These are phyloP conservation scores for Lodderomyces margitis DNA, from an alignment of 1,139 yeast species.

Conservation along the genomic window DNA sequence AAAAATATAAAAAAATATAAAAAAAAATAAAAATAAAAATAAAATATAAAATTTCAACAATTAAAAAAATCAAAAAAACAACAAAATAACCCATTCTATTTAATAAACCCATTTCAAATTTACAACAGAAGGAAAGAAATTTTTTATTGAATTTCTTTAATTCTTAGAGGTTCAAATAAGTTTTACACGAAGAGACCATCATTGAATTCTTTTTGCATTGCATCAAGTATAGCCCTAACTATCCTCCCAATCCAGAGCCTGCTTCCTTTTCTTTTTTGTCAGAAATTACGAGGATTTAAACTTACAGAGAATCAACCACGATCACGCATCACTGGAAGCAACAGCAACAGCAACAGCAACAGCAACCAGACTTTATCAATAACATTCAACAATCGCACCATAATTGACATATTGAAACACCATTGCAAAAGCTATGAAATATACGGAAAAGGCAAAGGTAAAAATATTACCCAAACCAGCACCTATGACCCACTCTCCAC, in stretches of 20 bases:
- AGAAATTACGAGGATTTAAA: no score
- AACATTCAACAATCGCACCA: not conserved
- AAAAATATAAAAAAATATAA: not conserved
- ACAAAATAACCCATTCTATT: no score
- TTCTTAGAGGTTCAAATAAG: no score
- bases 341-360: not conserved
- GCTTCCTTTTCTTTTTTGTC: no score
- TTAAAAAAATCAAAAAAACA: not conserved
- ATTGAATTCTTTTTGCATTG: not conserved
- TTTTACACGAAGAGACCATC: not conserved
- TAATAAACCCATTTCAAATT: no score
- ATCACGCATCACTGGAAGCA: not conserved
- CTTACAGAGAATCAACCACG: no score
- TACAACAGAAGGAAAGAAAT: no score
- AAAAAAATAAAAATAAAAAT: not conserved
- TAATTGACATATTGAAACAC: not conserved
- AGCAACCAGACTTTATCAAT: not conserved
- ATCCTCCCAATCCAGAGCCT: no score
- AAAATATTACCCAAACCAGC: conserved; percentile 29
- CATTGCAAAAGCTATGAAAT: conserved; percentile 11
- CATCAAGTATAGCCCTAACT: no score
- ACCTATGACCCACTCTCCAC: conserved; percentile 13
- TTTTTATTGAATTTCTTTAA: no score
- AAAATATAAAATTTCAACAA: not conserved
- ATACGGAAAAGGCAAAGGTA: conserved; percentile 34